phyloP scores from a whole-genome alignment of 1,139 yeast genomes.

The Arxiozyma slooffiae region DNA sequence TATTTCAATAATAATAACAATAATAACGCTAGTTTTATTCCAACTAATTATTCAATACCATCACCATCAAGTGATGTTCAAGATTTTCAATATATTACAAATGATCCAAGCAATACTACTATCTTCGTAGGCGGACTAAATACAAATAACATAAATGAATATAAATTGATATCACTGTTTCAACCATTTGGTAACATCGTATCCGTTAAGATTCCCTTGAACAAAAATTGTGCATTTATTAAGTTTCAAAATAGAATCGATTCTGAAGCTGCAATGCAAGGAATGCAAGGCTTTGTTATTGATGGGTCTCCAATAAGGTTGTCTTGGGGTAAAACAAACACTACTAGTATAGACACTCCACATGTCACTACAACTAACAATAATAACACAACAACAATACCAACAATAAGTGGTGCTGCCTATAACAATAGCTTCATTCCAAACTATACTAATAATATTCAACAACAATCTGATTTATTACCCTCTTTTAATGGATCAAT shows the following conservation, averaged over 20 bases:
- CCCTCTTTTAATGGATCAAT: background rate
- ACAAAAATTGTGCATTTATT: slow-evolving; percentile 91
- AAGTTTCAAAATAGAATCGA: slow-evolving; percentile 69
- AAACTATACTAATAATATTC: background rate
- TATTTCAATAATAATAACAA: background rate
- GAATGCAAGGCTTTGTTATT: slow-evolving; percentile 87
- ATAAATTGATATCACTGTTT: slow-evolving; percentile 62
- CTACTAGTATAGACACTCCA: slow-evolving; percentile 1
- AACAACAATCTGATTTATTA: background rate
- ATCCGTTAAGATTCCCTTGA: slow-evolving; percentile 81
- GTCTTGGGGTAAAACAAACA: slow-evolving; percentile 67
- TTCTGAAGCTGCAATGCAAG: slow-evolving; percentile 82
- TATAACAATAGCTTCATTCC: background rate
- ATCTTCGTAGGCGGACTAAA: slow-evolving; percentile 84
- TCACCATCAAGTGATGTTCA: slow-evolving; percentile 37
- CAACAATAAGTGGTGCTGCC: background rate
- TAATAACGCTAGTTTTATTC: background rate
- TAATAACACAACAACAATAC: background rate
- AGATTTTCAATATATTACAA: background rate
- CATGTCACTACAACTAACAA: background rate
- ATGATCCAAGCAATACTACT: slow-evolving; percentile 76
- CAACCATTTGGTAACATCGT: slow-evolving; percentile 78
- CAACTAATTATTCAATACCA: slow-evolving; percentile 29
- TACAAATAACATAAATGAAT: slow-evolving; percentile 65
- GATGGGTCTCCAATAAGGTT: slow-evolving; percentile 77